A percentile compares a stretch with the other conserved stretches of the same genome.
Evolutionary conservation across 1,139 yeast species (phyloP).

Genomic region (Trichomonascaceae sp.): DNA sequence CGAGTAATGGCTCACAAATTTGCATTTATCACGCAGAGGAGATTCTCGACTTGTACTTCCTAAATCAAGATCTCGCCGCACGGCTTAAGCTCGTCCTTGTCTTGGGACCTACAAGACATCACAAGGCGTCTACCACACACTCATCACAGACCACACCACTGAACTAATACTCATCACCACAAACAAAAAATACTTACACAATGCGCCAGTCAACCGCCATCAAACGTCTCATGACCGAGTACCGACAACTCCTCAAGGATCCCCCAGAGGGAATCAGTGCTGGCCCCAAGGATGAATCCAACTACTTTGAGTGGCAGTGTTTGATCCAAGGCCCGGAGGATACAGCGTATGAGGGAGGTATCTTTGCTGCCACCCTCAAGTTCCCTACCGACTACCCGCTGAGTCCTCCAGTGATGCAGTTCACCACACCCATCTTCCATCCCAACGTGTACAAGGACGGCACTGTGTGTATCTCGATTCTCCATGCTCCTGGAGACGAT

Average conservation of each 20-base stretch:
- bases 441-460: slow-evolving; percentile 93
- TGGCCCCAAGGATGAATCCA: slow-evolving; percentile 73
- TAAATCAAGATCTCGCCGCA: no score
- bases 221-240: slow-evolving; percentile 73
- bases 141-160: no score
- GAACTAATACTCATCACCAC: no score
- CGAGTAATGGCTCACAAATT: no score
- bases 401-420: slow-evolving; percentile 76
- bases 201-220: slow-evolving; percentile 46
- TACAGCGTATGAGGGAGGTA: slow-evolving; percentile 88
- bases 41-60: no score
- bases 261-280: slow-evolving; percentile 95
- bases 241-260: slow-evolving; percentile 70
- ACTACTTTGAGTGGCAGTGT: slow-evolving; percentile 85
- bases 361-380: slow-evolving; percentile 69
- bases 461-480: slow-evolving; percentile 85
- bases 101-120: no score
- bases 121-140: no score
- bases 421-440: slow-evolving; percentile 76
- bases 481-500: slow-evolving; percentile 95
- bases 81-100: no score
- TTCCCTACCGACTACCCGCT: slow-evolving; percentile 88
- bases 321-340: slow-evolving; percentile 85
- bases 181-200: no score
- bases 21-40: no score